phyloP scores from a whole-genome alignment of 2,329 filamentous ascomycete genomes.

The Cercospora canescens region DNA sequence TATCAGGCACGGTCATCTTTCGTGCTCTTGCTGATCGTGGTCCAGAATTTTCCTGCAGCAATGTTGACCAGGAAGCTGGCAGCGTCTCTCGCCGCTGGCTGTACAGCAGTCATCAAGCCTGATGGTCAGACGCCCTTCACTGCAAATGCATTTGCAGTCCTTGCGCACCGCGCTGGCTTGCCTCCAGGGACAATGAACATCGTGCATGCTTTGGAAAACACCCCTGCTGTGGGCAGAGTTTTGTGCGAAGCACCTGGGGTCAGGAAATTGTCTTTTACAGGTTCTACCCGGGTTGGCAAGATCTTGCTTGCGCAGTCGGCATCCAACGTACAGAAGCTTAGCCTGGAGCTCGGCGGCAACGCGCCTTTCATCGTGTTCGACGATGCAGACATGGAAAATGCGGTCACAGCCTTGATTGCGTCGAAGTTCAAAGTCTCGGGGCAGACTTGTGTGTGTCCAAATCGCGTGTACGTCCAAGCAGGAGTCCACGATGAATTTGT shows the following conservation, averaged over 20 bases:
- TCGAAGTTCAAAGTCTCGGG: conserved; percentile 33
- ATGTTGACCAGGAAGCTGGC: conserved; percentile 42
- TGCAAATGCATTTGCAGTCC: conserved; percentile 30
- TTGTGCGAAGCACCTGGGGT: conserved; percentile 27
- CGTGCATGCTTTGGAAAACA: conserved; percentile 24
- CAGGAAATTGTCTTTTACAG: conserved; percentile 35
- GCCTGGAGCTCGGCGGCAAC: conserved; percentile 37
- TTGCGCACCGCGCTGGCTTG: conserved; percentile 33
- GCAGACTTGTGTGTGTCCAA: conserved; percentile 39
- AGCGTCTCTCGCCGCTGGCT: conserved; percentile 38
- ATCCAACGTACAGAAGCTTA: conserved; percentile 31
- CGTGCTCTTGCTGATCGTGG: background rate
- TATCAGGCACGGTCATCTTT: background rate
- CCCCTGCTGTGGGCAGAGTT: conserved; percentile 24
- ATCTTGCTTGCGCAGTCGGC: conserved; percentile 29
- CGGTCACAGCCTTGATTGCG: conserved; percentile 29
- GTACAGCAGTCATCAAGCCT: conserved; percentile 35
- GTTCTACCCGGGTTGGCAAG: conserved; percentile 34
- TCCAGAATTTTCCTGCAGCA: conserved; percentile 32
- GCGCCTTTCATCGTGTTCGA: conserved; percentile 38
- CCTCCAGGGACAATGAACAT: conserved; percentile 32
- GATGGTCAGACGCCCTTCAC: conserved; percentile 35
- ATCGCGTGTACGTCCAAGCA: conserved; percentile 55
- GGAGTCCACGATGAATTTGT: conserved; percentile 57
- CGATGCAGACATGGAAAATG: conserved; percentile 34